These are phyloP conservation scores for Protomyces inouyei DNA, from an alignment of 1,139 yeast species.

Conservation along the genomic window DNA sequence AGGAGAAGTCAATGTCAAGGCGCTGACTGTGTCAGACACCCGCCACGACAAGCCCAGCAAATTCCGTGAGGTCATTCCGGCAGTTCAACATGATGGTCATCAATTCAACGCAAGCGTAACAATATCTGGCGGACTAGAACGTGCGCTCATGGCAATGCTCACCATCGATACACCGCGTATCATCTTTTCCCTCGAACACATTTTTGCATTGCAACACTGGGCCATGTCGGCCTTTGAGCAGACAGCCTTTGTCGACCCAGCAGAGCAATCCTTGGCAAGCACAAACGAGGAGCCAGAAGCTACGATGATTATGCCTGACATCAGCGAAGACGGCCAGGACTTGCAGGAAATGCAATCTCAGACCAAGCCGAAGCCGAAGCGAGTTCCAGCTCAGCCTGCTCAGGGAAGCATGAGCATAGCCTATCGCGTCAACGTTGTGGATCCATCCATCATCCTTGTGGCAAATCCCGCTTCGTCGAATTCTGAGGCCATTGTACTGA, in stretches of 20 bases:
- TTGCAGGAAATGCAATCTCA: neutral
- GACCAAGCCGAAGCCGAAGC: neutral
- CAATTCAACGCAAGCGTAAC: constrained; percentile 62
- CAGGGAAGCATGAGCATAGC: constrained; percentile 38
- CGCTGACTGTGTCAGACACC: constrained; percentile 74
- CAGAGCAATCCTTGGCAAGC: neutral
- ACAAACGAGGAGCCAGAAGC: neutral
- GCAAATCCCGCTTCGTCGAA: constrained; percentile 68
- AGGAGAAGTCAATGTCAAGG: constrained; percentile 59
- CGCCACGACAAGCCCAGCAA: constrained; percentile 58
- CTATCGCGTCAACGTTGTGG: constrained; percentile 65
- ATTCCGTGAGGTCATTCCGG: constrained; percentile 77
- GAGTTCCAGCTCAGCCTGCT: neutral
- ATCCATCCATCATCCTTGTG: constrained; percentile 70
- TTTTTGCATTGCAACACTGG: constrained; percentile 70
- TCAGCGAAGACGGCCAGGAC: neutral
- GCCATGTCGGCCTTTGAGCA: constrained; percentile 44
- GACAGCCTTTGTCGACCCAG: neutral
- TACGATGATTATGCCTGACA: neutral
- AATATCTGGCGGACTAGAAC: constrained; percentile 45
- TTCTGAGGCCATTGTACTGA: constrained; percentile 86
- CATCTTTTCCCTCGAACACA: constrained; percentile 77
- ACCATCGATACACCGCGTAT: constrained; percentile 76
- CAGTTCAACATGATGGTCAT: constrained; percentile 54
- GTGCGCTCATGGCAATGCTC: constrained; percentile 52